A percentile compares a stretch with the other conserved stretches of the same genome.
These are phyloP conservation scores for Cordyceps cateniannulata DNA, from an alignment of 2,329 filamentous ascomycete species.

Conservation along the genomic window DNA sequence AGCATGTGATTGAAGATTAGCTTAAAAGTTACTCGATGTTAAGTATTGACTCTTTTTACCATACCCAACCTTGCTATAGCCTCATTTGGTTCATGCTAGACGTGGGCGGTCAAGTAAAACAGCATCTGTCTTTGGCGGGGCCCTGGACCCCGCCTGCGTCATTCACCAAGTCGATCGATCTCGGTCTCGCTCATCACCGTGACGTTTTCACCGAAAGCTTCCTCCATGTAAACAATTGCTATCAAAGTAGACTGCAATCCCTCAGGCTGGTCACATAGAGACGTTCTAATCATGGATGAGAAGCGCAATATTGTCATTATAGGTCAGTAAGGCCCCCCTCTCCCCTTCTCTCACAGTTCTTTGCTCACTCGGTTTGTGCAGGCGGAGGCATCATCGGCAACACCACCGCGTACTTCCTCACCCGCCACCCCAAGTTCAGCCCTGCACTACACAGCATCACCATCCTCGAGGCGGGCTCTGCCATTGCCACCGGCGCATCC, in stretches of 20 bases:
- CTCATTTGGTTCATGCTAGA: too few species aligned
- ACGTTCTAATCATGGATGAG: conserved; percentile 23
- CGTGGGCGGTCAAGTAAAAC: background rate
- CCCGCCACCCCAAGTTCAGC: conserved; percentile 76
- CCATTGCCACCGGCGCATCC: conserved; percentile 84
- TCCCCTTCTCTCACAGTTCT: background rate
- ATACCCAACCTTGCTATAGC: too few species aligned
- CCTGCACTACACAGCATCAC: conserved; percentile 70
- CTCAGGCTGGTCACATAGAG: background rate
- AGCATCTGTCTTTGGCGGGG: background rate
- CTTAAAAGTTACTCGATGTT: too few species aligned
- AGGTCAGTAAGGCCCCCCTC: conserved; percentile 26
- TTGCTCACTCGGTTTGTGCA: conserved; percentile 26
- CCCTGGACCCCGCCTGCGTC: conserved; percentile 5
- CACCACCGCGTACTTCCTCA: conserved; percentile 86
- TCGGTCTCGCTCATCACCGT: background rate
- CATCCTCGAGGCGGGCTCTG: conserved; percentile 74
- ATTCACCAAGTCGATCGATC: conserved; percentile 4
- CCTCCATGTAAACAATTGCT: background rate
- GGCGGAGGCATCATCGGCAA: conserved; percentile 91
- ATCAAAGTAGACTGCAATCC: too few species aligned
- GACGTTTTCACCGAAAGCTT: background rate
- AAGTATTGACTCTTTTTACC: too few species aligned
- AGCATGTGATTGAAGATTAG: too few species aligned
- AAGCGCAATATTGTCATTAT: conserved; percentile 45